Base-by-base conservation (phyloP, 768 basidiomycete species). In the Phylloporus sp. region DNA sequence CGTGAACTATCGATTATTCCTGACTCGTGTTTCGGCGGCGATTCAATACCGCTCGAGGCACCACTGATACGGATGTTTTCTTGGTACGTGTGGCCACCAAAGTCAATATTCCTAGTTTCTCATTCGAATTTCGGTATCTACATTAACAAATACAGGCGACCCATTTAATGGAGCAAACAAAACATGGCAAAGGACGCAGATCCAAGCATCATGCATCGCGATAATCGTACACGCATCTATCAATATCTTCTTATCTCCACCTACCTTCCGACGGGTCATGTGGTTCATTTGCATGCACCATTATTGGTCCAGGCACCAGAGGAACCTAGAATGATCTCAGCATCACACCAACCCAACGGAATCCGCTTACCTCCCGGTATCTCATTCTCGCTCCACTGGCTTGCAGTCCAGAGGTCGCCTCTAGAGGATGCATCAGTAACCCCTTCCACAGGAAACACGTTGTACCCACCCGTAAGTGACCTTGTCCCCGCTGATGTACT, bases 251-350 rank as follows among this genome's bases (percentile, higher is more conserved):
- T 40, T 40, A 40, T 40, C 39, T 13, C 38, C 39, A 29, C 12
- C 29, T 29, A 6, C 7, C 29, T 29, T 6, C 12, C 7, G 12
- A 29, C 29, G 29, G 36, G 36, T 18, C 36, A 7, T 38, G 36
- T 18, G 18, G 36, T 18, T 38, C 18, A 38, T 4, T 16, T 38
- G 24, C 84, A 86, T 36, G 75, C 62, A 8, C 82, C 81, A 60
- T 79, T 68, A 58, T 85, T 76, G 42, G 70, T 71, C 84, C 84
- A 85, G 43, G 78, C 80, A 48, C 74, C 78, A 23, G 76, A 74
- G 32, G 70, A 2, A 41, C 76, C 81, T 82, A 39, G 13, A 22
- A 5, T 5, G 4, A 10, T 8, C 11, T 47, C 16, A 49, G 41
- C 40, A 43, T 34, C 31, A 32, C 36, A 12, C 24, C 6, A 43